These are phyloP conservation scores for Yamadazyma tumulicola DNA, from an alignment of 805 yeast species.

Conservation along the genomic window DNA sequence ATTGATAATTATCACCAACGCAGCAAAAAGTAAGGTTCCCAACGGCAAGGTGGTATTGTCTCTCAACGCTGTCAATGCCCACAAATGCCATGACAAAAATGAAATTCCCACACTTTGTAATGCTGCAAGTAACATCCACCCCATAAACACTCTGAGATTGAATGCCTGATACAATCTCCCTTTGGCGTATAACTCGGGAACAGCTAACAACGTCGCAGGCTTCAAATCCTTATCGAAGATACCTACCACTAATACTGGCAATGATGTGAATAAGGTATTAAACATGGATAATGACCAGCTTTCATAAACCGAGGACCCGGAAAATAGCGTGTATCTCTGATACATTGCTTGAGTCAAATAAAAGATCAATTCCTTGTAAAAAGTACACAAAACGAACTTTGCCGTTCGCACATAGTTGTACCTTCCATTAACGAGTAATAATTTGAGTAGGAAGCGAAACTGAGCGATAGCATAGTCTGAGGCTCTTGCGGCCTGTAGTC, in stretches of 20 bases:
- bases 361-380: slow-evolving; percentile 89
- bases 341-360: slow-evolving; percentile 84
- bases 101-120: slow-evolving; percentile 67
- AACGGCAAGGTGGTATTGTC: slow-evolving; percentile 82
- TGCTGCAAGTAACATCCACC: slow-evolving; percentile 79
- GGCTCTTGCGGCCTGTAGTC: slow-evolving; percentile 92
- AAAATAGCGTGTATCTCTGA: slow-evolving; percentile 81
- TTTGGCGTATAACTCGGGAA: slow-evolving; percentile 81
- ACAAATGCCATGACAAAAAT: slow-evolving; percentile 61
- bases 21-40: slow-evolving; percentile 73
- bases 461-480: slow-evolving; percentile 96
- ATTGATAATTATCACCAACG: slow-evolving; percentile 69
- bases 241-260: slow-evolving; percentile 91
- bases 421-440: slow-evolving; percentile 90
- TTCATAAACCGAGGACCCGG: slow-evolving; percentile 92
- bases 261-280: slow-evolving; percentile 90
- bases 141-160: slow-evolving; percentile 62
- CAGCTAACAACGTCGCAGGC: slow-evolving; percentile 84
- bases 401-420: slow-evolving; percentile 91
- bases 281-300: slow-evolving; percentile 97
- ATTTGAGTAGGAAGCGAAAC: slow-evolving; percentile 76
- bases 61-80: slow-evolving; percentile 63
- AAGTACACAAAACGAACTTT: slow-evolving; percentile 88
- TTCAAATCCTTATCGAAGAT: slow-evolving; percentile 88
- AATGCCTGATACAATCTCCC: slow-evolving; percentile 77